phyloP scores from a whole-genome alignment of 768 basidiomycete genomes.

The Pleurotus salmoneostramineus region DNA sequence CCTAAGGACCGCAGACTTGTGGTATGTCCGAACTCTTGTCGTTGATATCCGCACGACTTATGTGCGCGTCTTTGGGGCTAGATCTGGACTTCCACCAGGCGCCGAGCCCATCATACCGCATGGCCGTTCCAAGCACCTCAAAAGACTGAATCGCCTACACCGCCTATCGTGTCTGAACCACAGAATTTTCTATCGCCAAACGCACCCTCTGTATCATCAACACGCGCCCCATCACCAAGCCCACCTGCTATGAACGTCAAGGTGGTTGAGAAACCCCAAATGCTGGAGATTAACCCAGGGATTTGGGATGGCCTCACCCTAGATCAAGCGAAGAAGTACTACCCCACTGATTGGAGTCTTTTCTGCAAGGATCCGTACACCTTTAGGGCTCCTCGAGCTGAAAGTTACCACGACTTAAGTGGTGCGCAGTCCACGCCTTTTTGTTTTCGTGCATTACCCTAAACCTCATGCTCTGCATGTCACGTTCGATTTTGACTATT shows the following conservation, averaged over 20 bases:
- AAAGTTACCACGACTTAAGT: constrained; percentile 95
- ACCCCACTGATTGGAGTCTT: constrained; percentile 92
- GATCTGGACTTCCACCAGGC: constrained; percentile 97
- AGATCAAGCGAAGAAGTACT: constrained; percentile 84
- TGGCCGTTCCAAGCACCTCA: constrained; percentile 70
- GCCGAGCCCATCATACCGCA: constrained; percentile 91
- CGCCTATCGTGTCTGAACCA: background rate
- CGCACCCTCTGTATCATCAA: background rate
- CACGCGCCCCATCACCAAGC: constrained; percentile 4
- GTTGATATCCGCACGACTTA: background rate
- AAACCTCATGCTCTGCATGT: constrained; percentile 1
- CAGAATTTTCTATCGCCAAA: background rate
- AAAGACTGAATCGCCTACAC: constrained; percentile 2
- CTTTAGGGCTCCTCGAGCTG: constrained; percentile 88
- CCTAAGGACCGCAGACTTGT: constrained; percentile 60
- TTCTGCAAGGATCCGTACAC: constrained; percentile 92
- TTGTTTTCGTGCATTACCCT: constrained; percentile 1
- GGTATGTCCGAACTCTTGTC: constrained; percentile 35
- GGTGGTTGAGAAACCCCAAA: constrained; percentile 93
- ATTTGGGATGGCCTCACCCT: constrained; percentile 96
- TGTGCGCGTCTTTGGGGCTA: constrained; percentile 21
- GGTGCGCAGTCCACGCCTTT: constrained; percentile 37
- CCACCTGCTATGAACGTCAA: constrained; percentile 48
- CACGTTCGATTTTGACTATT: constrained; percentile 5
- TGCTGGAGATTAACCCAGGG: constrained; percentile 97